Evolutionary conservation across 768 basidiomycete species (phyloP), one percentile per base, ranked within the genome.

Genomic region (Lactarius sp.): DNA sequence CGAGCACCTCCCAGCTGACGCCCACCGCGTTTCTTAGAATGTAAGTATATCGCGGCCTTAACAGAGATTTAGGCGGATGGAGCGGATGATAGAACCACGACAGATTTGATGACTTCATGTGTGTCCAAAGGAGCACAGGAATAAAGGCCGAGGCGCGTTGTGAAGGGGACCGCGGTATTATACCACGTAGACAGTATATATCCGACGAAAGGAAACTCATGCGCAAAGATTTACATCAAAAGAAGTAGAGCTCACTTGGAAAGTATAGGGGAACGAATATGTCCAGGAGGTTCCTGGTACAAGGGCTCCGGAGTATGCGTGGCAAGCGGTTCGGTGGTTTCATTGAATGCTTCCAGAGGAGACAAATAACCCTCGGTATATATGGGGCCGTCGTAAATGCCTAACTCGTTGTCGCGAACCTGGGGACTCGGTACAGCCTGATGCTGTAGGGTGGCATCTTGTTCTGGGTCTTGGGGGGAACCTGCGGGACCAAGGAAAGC

Each of bases 221-320:
- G 46, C 7, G 44, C 20, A 49, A 22, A 27, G n/a, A 42, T 16
- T 16, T 2, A 20, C 13, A 10, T 12, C 12, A 33, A 57, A 27
- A 33, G 41, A 55, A 27, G 34, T n/a, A 52, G 33, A 37, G 41
- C 67, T 66, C 59, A 68, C 67, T 66, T 62, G n/a, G 67, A 66
- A 49, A 68, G 60, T 44, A 68, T 59, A 33, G 67, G 67, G 2
- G 67, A 66, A 34, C 67, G 67, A 36, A 68, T 37, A 22, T 68
- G 67, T 27, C 67, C 60, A 3, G 41, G 49, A 3, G 46, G 42
- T n/a, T 62, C 64, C 13, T 52, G 56, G 27, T 46, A 36, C 31
- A 44, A 53, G n/a, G 46, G 39, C 6, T 36, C 34, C 49, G 52
- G n/a, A 31, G 36, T 39, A 22, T n/a, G 51, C 2, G 52, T 16